Percentiles rank a stretch among this genome's conserved stretches.
Conservation (phyloP, 78 protist species). For the Speleostelium caveatum region DNA sequence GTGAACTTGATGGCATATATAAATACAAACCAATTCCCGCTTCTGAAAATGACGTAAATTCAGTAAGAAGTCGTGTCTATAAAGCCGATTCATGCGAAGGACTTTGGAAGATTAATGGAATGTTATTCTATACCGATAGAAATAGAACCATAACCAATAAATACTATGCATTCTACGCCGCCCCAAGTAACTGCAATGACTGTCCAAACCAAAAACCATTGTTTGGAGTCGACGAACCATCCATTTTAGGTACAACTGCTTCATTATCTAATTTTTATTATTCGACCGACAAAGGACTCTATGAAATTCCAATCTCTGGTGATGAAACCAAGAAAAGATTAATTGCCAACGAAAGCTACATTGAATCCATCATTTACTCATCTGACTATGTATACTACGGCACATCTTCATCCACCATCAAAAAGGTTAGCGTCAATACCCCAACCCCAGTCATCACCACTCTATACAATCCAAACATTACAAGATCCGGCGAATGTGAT, state of each 20-base stretch:
- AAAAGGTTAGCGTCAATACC: background rate
- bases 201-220: background rate
- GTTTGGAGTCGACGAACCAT: background rate
- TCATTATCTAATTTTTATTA: background rate
- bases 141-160: background rate
- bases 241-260: too few species aligned
- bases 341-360: background rate
- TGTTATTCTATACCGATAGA: background rate
- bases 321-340: too few species aligned
- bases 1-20: background rate
- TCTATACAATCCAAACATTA: background rate
- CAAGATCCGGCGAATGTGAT: too few species aligned
- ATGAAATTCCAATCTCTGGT: background rate
- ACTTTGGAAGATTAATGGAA: background rate
- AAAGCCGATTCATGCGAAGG: background rate
- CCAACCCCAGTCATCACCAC: background rate
- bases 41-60: background rate
- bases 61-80: background rate
- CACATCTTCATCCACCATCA: background rate
- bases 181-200: background rate
- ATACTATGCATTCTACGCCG: background rate
- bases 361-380: background rate
- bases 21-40: background rate
- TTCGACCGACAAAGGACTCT: background rate
- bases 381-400: background rate